These are phyloP conservation scores for Simplicillium sp. DNA, from an alignment of 2,329 filamentous ascomycete species.

Conservation along the genomic window DNA sequence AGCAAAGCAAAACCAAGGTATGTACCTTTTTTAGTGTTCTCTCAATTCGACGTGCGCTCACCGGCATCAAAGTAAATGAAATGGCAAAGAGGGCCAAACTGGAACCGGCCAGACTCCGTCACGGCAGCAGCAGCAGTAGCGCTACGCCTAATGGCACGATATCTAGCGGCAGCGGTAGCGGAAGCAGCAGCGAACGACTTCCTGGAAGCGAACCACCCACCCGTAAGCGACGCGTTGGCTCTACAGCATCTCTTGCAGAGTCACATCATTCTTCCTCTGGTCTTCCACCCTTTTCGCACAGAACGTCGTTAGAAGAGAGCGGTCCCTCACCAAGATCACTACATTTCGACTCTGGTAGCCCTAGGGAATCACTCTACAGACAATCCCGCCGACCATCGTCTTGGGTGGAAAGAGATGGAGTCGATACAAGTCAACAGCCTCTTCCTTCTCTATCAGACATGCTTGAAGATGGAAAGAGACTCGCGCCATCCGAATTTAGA, in stretches of 20 bases:
- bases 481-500: background rate
- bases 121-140: slow-evolving; percentile 31
- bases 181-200: slow-evolving; percentile 37
- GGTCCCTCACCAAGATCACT: slow-evolving; percentile 30
- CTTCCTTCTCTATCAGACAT: slow-evolving; percentile 39
- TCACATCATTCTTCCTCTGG: slow-evolving; percentile 32
- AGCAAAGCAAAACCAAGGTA: slow-evolving; percentile 45
- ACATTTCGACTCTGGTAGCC: slow-evolving; percentile 24
- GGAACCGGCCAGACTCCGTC: slow-evolving; percentile 24
- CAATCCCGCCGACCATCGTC: slow-evolving; percentile 16
- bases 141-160: slow-evolving; percentile 24
- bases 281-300: slow-evolving; percentile 22
- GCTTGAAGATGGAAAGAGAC: slow-evolving; percentile 24
- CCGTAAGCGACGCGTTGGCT: slow-evolving; percentile 37
- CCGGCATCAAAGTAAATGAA: slow-evolving; percentile 30
- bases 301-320: slow-evolving; percentile 30
- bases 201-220: slow-evolving; percentile 35
- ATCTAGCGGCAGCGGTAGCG: slow-evolving; percentile 28
- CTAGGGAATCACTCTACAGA: slow-evolving; percentile 15
- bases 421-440: slow-evolving; percentile 19
- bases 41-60: background rate
- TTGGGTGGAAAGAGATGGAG: slow-evolving; percentile 14
- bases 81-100: slow-evolving; percentile 37
- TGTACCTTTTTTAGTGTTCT: background rate
- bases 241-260: slow-evolving; percentile 34